These are phyloP conservation scores for Rhamnella rubrinervis DNA, from an alignment of 331 rosid genomes.

Conservation along the genomic window DNA sequence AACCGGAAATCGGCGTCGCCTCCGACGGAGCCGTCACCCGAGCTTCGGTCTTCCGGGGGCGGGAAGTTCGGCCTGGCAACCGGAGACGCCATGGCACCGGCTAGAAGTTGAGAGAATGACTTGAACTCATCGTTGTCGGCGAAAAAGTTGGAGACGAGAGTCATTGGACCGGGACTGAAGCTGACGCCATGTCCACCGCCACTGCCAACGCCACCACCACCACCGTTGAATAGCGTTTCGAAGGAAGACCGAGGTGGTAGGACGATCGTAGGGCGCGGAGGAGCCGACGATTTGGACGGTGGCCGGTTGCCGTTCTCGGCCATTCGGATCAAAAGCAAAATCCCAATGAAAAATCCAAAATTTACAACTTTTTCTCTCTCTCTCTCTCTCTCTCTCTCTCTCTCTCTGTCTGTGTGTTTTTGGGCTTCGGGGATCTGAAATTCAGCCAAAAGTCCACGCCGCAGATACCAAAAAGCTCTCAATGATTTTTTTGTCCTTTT, in stretches of 20 bases:
- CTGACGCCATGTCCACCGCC: slow-evolving; percentile 34
- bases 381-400: background rate
- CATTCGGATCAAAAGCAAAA: slow-evolving; percentile 29
- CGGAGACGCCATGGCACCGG: slow-evolving; percentile 78
- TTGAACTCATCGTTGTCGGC: slow-evolving; percentile 55
- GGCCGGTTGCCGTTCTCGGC: slow-evolving; percentile 29
- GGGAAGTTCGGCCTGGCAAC: slow-evolving; percentile 4
- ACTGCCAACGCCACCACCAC: slow-evolving; percentile 11
- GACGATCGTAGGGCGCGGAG: slow-evolving; percentile 43
- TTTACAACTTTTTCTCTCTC: background rate
- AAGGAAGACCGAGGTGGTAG: slow-evolving; percentile 60
- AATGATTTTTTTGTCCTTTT: background rate
- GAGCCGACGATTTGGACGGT: slow-evolving; percentile 31
- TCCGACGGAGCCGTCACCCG: slow-evolving; percentile 2
- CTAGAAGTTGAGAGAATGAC: slow-evolving; percentile 83
- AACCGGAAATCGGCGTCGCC: slow-evolving; percentile 26
- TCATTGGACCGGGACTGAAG: slow-evolving; percentile 89
- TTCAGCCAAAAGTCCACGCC: slow-evolving; percentile 43
- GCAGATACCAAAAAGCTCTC: background rate
- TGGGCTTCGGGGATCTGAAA: slow-evolving; percentile 28
- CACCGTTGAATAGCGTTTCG: slow-evolving; percentile 50
- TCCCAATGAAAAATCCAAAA: background rate
- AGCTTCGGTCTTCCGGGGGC: slow-evolving; percentile 4
- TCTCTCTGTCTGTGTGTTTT: background rate
- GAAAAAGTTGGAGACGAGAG: slow-evolving; percentile 61